These are phyloP conservation scores for Piper betle DNA, from an alignment of 164 flowering plant genomes.

Conservation along the genomic window DNA sequence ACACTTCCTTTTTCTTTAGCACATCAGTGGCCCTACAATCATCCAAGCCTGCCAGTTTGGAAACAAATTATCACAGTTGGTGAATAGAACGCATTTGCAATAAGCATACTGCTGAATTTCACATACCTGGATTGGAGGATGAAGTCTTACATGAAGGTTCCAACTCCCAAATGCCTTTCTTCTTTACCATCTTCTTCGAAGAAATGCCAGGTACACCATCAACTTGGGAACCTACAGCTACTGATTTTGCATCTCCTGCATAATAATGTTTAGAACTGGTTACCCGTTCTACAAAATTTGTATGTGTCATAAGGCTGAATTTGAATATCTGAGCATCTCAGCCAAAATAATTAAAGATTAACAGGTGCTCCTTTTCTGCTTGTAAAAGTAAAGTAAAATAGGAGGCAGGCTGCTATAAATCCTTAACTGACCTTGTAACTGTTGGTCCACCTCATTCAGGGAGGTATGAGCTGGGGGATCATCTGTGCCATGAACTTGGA, in stretches of 20 bases:
- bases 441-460: constrained; percentile 5
- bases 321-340: not conserved
- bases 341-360: not conserved
- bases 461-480: constrained; percentile 6
- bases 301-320: not conserved
- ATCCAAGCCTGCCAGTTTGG: not conserved
- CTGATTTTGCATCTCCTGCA: not conserved
- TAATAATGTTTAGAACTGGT: not conserved
- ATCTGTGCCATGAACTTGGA: constrained; percentile 8
- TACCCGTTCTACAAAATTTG: not conserved
- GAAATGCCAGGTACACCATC: not conserved
- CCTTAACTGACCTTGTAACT: constrained; percentile 6
- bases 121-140: constrained; percentile 13
- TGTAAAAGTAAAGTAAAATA: too few species aligned
- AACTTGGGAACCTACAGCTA: not conserved
- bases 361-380: not conserved
- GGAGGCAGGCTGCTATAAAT: constrained; percentile 2
- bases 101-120: constrained; percentile 3
- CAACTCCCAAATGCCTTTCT: not conserved
- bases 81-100: not conserved
- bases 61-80: not conserved
- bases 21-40: not conserved
- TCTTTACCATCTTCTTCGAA: not conserved
- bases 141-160: constrained; percentile 4
- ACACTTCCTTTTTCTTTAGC: not conserved